Conservation (phyloP, 2,329 filamentous ascomycete genomes). For the Sclerotinia spermophila region DNA sequence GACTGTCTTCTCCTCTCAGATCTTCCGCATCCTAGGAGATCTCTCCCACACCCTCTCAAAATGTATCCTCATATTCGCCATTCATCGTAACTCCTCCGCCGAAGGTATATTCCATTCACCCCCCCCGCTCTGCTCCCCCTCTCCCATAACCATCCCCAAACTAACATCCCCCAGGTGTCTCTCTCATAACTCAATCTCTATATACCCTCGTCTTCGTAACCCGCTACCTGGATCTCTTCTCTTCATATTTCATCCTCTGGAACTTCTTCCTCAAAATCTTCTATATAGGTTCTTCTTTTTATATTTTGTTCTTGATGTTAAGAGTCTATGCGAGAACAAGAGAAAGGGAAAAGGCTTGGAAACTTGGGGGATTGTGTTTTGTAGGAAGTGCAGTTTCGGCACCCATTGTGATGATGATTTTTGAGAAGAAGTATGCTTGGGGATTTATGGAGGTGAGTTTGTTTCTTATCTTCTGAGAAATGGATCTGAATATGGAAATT, state of each 20-base stretch:
- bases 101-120: slow-evolving; percentile 58
- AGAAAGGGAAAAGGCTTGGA: slow-evolving; percentile 91
- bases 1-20: slow-evolving; percentile 23
- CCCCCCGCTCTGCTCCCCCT: no score
- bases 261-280: slow-evolving; percentile 85
- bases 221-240: slow-evolving; percentile 81
- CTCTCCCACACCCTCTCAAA: slow-evolving; percentile 82
- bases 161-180: slow-evolving; percentile 49
- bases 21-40: slow-evolving; percentile 78
- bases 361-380: slow-evolving; percentile 70
- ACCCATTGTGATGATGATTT: slow-evolving; percentile 69
- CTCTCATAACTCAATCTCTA: slow-evolving; percentile 83
- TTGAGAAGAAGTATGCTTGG: slow-evolving; percentile 49
- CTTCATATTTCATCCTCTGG: slow-evolving; percentile 50
- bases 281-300: slow-evolving; percentile 79
- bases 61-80: slow-evolving; percentile 84
- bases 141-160: not conserved
- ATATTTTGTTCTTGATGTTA: slow-evolving; percentile 86
- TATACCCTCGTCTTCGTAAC: slow-evolving; percentile 84
- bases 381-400: slow-evolving; percentile 62
- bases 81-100: slow-evolving; percentile 81
- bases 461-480: not conserved
- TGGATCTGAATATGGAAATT: not conserved
- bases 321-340: slow-evolving; percentile 81
- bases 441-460: slow-evolving; percentile 48